These are phyloP conservation scores for Acrocalymma vagum DNA, from an alignment of 2,329 filamentous ascomycete genomes.

Conservation along the genomic window DNA sequence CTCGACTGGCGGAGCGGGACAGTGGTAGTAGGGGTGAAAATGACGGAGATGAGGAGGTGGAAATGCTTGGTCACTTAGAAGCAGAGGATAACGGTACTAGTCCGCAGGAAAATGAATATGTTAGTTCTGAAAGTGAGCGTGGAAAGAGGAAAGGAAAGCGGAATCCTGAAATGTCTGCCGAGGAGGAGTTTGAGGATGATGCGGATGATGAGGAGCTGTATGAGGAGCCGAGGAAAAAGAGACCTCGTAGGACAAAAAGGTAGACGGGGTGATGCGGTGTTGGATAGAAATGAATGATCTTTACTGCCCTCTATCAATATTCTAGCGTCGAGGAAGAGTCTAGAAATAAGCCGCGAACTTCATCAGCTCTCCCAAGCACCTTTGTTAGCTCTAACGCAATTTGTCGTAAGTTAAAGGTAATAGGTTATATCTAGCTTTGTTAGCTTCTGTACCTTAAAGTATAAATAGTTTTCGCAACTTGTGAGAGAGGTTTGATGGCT, in stretches of 20 bases:
- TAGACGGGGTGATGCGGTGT: no score
- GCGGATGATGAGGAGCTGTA: conserved; percentile 31
- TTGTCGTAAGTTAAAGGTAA: no score
- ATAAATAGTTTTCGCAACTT: no score
- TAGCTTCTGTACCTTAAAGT: no score
- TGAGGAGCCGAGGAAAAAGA: conserved; percentile 40
- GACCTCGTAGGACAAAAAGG: conserved; percentile 19
- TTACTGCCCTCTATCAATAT: no score
- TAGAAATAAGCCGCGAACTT: no score
- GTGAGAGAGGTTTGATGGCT: no score
- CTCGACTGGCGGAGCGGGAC: conserved; percentile 36
- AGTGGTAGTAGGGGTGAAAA: conserved; percentile 29
- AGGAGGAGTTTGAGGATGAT: conserved; percentile 25
- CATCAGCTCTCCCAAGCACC: no score
- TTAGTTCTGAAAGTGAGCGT: conserved; percentile 4
- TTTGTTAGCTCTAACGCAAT: no score
- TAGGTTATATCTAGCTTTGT: no score
- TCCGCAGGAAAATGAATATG: conserved; percentile 9
- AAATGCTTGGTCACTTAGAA: conserved; percentile 16
- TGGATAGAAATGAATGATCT: no score
- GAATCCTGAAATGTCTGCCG: conserved; percentile 19
- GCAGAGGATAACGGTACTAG: conserved; percentile 18
- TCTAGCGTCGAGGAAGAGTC: no score
- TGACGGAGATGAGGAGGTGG: conserved; percentile 27
- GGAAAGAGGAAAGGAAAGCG: conserved; percentile 26